Conservation (phyloP, 2,329 filamentous ascomycete species). For the Decorospora gaudefroyi region DNA sequence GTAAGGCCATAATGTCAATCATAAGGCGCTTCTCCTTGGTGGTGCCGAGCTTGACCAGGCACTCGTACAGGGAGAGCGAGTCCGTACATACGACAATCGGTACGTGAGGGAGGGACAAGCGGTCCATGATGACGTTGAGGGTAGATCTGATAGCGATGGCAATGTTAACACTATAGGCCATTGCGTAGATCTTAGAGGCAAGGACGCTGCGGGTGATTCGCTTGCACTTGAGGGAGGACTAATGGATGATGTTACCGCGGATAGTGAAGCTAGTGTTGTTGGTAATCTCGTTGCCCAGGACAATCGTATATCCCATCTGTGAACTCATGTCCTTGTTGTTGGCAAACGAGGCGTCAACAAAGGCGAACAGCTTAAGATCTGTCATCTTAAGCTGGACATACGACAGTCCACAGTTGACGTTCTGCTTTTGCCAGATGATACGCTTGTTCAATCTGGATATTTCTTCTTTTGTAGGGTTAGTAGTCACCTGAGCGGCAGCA, state of each 20-base stretch:
- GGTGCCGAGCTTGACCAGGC: slow-evolving; percentile 5
- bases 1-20: slow-evolving; percentile 8
- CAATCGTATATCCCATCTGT: slow-evolving; percentile 1
- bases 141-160: slow-evolving; percentile 3
- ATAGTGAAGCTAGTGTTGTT: not conserved
- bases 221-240: slow-evolving; percentile 1
- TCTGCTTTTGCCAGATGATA: not conserved
- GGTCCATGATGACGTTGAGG: slow-evolving; percentile 1
- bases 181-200: slow-evolving; percentile 5
- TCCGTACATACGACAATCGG: slow-evolving; percentile 3
- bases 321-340: slow-evolving; percentile 8
- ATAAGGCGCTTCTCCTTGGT: slow-evolving; percentile 8
- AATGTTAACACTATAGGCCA: slow-evolving; percentile 3
- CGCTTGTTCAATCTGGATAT: not conserved
- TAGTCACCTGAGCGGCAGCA: not conserved
- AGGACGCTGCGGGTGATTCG: slow-evolving; percentile 3
- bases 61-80: slow-evolving; percentile 4
- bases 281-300: not conserved
- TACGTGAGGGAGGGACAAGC: not conserved
- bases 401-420: not conserved
- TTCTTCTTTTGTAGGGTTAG: not conserved
- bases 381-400: not conserved
- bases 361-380: not conserved
- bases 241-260: slow-evolving; percentile 1
- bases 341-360: not conserved